A percentile compares a stretch with the other conserved stretches of the same genome.
phyloP scores from a whole-genome alignment of 441 rosid genomes.

The Francoa sonchifolia region DNA sequence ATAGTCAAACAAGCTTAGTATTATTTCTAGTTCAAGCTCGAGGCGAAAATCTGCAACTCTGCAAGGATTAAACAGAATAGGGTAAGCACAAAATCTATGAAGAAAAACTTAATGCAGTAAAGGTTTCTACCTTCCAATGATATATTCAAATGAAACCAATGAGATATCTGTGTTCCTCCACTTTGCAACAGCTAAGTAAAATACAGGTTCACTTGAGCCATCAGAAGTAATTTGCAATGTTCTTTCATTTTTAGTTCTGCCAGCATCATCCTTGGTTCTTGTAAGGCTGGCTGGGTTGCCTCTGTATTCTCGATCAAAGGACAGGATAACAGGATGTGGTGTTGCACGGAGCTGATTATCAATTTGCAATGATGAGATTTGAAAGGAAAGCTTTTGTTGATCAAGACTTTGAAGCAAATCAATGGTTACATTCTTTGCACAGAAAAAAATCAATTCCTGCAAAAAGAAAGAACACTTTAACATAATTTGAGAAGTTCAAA shows the following conservation, averaged over 20 bases:
- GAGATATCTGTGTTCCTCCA: conserved; percentile 79
- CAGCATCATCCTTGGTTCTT: conserved; percentile 33
- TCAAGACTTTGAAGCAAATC: conserved; percentile 69
- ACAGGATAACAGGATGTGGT: conserved; percentile 78
- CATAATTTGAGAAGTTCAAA: conserved; percentile 5
- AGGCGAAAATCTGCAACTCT: conserved; percentile 73
- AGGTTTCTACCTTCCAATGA: no score
- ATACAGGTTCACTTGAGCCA: conserved; percentile 37
- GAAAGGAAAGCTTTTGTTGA: conserved; percentile 70
- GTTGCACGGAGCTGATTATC: conserved; percentile 69
- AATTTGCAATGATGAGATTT: conserved; percentile 64
- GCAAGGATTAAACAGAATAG: conserved; percentile 24
- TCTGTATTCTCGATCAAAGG: conserved; percentile 53
- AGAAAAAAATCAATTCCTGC: conserved; percentile 86
- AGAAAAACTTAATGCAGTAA: conserved; percentile 8
- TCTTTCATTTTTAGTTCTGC: conserved; percentile 25
- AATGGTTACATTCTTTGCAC: conserved; percentile 55
- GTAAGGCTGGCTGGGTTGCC: conserved; percentile 26
- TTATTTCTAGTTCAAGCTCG: conserved; percentile 83
- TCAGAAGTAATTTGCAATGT: conserved; percentile 25
- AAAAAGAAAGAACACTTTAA: conserved; percentile 17
- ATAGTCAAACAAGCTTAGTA: conserved; percentile 59
- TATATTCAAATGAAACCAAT: conserved; percentile 17
- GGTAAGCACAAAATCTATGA: conserved; percentile 16
- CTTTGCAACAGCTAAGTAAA: conserved; percentile 47